Percentiles rank a stretch among this genome's conserved stretches.
These are phyloP conservation scores for Poteriospumella lacustris DNA, from an alignment of 108 stramenopile genomes.

Conservation along the genomic window DNA sequence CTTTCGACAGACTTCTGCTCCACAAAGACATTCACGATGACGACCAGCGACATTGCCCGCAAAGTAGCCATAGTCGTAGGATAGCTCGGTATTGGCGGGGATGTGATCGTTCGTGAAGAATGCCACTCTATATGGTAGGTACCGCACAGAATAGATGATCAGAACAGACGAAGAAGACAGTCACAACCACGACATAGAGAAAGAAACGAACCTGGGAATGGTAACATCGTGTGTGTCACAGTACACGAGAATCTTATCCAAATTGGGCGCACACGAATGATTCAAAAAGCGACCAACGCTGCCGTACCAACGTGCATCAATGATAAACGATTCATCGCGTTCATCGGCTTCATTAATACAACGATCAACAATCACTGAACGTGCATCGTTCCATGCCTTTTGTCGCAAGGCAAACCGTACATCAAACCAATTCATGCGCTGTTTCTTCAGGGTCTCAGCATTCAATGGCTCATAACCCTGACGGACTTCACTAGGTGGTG, in stretches of 20 bases:
- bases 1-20: constrained; percentile 33
- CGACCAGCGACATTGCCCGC: constrained; percentile 33
- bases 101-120: constrained; percentile 36
- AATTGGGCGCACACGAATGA: constrained; percentile 46
- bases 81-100: constrained; percentile 37
- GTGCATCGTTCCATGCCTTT: not conserved
- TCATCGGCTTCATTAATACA: not conserved
- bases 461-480: no score
- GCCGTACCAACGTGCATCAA: constrained; percentile 44
- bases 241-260: constrained; percentile 29
- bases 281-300: constrained; percentile 48
- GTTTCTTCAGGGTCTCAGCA: no score
- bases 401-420: not conserved
- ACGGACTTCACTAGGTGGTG: no score
- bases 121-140: constrained; percentile 11
- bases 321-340: not conserved
- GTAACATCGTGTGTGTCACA: constrained; percentile 34
- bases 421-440: constrained; percentile 18
- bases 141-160: not conserved
- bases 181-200: no score
- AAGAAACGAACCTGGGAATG: constrained; percentile 31
- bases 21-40: constrained; percentile 31
- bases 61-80: constrained; percentile 43
- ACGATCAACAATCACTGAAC: not conserved
- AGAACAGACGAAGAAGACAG: no score